Conservation (phyloP, 176 grass and related monocot genomes). For the Oryza rufipogon region DNA sequence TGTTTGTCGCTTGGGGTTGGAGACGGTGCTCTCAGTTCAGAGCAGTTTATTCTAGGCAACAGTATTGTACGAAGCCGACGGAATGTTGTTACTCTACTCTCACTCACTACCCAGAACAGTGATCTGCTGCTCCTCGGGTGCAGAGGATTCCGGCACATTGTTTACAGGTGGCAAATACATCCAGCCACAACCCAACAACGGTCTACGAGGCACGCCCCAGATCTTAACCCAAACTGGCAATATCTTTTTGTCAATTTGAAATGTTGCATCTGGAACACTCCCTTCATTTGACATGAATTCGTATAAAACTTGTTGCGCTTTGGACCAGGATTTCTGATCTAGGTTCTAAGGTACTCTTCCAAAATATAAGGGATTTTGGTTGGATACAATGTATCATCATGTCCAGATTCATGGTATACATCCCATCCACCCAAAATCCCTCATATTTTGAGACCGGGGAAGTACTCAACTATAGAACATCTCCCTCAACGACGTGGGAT, state of each 20-base stretch:
- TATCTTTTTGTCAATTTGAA: neutral
- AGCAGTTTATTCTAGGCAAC: neutral
- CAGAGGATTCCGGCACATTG: neutral
- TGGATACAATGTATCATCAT: no score
- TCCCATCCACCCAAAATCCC: no score
- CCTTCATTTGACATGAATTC: no score
- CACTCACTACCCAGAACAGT: neutral
- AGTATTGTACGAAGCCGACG: neutral
- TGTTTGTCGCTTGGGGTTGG: slow-evolving; percentile 24
- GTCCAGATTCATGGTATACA: no score
- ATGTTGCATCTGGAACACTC: neutral
- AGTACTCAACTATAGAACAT: no score
- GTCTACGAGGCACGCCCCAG: neutral
- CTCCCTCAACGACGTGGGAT: no score
- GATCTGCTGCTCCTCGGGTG: neutral
- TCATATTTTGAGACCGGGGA: no score
- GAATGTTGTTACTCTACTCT: slow-evolving; percentile 5
- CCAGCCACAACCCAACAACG: neutral
- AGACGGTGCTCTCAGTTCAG: neutral
- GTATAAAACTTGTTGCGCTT: no score
- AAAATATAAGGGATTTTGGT: no score
- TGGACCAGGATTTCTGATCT: no score
- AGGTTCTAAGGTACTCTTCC: no score
- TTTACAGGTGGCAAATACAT: neutral
- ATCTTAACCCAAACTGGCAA: neutral